Percentiles rank a stretch among this genome's conserved stretches.
Evolutionary conservation across 2,329 filamentous ascomycete genomes (phyloP).

Genomic region (Calonectria hongkongensis): DNA sequence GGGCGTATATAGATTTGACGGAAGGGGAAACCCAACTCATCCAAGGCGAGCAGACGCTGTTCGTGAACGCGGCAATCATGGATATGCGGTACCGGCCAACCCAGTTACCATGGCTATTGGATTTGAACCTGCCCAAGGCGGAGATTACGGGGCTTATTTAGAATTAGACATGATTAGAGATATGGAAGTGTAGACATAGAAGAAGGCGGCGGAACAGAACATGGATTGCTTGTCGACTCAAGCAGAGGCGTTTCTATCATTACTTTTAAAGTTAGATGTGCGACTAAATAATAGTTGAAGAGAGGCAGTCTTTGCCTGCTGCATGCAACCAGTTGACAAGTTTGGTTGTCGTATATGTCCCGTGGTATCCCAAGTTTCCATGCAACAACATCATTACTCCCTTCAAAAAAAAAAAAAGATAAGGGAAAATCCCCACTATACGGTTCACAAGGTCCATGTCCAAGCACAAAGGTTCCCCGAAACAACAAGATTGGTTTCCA

Average conservation of each 20-base stretch:
- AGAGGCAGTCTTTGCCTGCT: constrained; percentile 7
- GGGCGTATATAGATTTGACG: constrained; percentile 62
- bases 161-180: not conserved
- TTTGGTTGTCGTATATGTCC: constrained; percentile 21
- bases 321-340: constrained; percentile 28
- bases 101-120: constrained; percentile 73
- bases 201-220: not conserved
- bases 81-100: constrained; percentile 62
- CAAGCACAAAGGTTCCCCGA: constrained; percentile 7
- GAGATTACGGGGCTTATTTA: not conserved
- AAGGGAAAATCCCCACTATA: not conserved
- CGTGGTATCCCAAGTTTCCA: constrained; percentile 13
- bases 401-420: too few relatives aligned
- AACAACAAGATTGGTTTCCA: not conserved
- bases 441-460: constrained; percentile 16
- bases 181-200: not conserved
- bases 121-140: constrained; percentile 64
- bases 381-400: constrained; percentile 31
- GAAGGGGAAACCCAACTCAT: constrained; percentile 57
- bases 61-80: constrained; percentile 76
- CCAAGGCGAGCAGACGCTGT: constrained; percentile 70
- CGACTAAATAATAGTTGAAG: constrained; percentile 37
- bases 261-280: constrained; percentile 29
- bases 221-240: constrained; percentile 39
- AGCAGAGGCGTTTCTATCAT: constrained; percentile 44